Evolutionary conservation across 2,329 filamentous ascomycete genomes (phyloP).

Genomic region (Colletotrichum sp.): DNA sequence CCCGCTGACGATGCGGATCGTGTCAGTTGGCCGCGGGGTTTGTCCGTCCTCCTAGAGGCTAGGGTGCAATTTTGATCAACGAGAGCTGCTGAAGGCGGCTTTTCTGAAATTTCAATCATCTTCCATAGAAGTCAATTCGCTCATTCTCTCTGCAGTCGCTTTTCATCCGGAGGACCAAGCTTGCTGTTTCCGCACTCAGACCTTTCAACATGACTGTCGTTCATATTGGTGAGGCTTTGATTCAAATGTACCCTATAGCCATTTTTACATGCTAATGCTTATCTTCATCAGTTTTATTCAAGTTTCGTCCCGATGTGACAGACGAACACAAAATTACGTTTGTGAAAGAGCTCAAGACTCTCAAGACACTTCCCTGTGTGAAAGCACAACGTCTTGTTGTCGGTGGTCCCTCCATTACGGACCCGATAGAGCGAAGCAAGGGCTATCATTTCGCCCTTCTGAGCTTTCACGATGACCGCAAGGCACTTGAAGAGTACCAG

Average conservation of each 20-base stretch:
- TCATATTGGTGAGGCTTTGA: no score
- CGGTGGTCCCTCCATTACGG: constrained; percentile 57
- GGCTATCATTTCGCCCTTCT: constrained; percentile 56
- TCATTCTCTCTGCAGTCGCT: neutral
- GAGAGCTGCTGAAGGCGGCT: accelerated
- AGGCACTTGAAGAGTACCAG: constrained; percentile 55
- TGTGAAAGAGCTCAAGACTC: constrained; percentile 48
- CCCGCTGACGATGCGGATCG: accelerated
- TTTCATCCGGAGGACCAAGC: accelerated
- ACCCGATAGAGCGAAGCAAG: constrained; percentile 56
- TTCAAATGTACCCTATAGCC: no score
- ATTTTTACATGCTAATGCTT: neutral
- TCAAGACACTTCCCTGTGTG: constrained; percentile 54
- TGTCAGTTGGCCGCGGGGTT: neutral
- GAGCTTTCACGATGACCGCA: constrained; percentile 52
- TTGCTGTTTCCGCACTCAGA: accelerated
- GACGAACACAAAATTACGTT: constrained; percentile 49
- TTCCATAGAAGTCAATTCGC: accelerated
- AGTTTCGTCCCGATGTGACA: constrained; percentile 47
- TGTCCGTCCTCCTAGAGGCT: neutral
- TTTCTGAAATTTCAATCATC: neutral
- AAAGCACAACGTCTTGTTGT: constrained; percentile 53
- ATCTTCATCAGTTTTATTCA: constrained; percentile 48
- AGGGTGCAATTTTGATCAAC: accelerated
- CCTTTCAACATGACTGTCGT: constrained; percentile 35